Evolutionary conservation across 2,329 filamentous ascomycete genomes (phyloP).

Genomic region (Aspergillus aculeatinus): DNA sequence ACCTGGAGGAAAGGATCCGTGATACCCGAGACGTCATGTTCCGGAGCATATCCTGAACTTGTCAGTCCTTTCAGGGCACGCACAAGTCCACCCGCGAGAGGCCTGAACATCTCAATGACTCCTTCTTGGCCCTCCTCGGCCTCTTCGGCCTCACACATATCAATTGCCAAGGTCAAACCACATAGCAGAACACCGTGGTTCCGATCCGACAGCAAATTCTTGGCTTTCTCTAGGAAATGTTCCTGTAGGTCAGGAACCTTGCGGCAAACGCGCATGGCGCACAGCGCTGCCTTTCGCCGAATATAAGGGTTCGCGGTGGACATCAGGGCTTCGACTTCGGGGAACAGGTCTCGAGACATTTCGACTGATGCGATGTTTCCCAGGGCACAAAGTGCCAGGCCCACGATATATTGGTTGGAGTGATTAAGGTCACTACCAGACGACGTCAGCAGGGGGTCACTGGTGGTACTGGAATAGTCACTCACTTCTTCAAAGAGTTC

Average conservation of each 20-base stretch:
- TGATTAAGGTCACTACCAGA: constrained; percentile 80
- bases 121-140: constrained; percentile 86
- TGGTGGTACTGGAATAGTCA: constrained; percentile 3
- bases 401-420: constrained; percentile 97
- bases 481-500: constrained; percentile 94
- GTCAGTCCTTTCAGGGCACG: constrained; percentile 89
- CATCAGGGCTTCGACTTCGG: constrained; percentile 89
- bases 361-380: constrained; percentile 97
- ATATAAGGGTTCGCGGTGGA: constrained; percentile 98
- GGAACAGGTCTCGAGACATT: constrained; percentile 96
- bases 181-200: constrained; percentile 96
- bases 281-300: constrained; percentile 92
- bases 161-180: constrained; percentile 84
- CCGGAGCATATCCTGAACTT: constrained; percentile 92
- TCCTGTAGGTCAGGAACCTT: constrained; percentile 97
- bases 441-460: constrained; percentile 34
- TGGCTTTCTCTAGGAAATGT: constrained; percentile 93
- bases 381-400: constrained; percentile 90
- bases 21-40: constrained; percentile 97
- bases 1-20: constrained; percentile 97
- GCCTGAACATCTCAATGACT: constrained; percentile 86
- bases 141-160: constrained; percentile 92
- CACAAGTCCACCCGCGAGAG: constrained; percentile 79
- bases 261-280: constrained; percentile 96
- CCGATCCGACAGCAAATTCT: constrained; percentile 80